Evolutionary conservation across 371 early-diverging fungal genomes (phyloP).

Genomic region (Rhizomucor pusillus): DNA sequence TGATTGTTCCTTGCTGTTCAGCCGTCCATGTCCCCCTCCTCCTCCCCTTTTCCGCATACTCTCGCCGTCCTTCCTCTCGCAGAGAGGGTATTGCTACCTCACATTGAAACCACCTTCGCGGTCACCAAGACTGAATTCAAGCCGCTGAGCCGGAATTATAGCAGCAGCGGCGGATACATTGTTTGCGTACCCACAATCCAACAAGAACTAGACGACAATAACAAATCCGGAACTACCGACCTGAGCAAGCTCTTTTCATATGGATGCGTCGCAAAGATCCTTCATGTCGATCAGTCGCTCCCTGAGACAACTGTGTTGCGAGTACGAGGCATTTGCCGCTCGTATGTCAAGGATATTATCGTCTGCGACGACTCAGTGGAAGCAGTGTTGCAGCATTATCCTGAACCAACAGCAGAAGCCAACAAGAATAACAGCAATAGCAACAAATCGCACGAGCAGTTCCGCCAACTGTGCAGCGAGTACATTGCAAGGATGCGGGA

Average conservation of each 20-base stretch:
- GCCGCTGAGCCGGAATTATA: not conserved
- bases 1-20: not conserved
- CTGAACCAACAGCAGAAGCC: not conserved
- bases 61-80: conserved; percentile 28
- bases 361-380: conserved; percentile 11
- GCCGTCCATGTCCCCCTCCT: no score
- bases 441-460: conserved; percentile 7
- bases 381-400: conserved; percentile 17
- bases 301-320: conserved; percentile 17
- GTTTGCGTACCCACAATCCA: conserved; percentile 24
- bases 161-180: conserved; percentile 10
- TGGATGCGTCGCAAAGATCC: conserved; percentile 28
- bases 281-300: conserved; percentile 19
- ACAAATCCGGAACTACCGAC: conserved; percentile 2
- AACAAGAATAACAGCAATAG: not conserved
- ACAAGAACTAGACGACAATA: not conserved
- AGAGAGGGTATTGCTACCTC: conserved; percentile 28
- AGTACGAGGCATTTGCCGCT: conserved; percentile 37
- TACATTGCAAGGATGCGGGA: conserved; percentile 54
- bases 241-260: conserved; percentile 16
- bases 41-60: conserved; percentile 4
- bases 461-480: conserved; percentile 54
- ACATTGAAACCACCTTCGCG: conserved; percentile 20
- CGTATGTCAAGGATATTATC: conserved; percentile 24
- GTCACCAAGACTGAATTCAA: conserved; percentile 18